Base-by-base conservation (phyloP, 1,284 basidiomycete species). In the Lentinula novae-zelandiae region DNA sequence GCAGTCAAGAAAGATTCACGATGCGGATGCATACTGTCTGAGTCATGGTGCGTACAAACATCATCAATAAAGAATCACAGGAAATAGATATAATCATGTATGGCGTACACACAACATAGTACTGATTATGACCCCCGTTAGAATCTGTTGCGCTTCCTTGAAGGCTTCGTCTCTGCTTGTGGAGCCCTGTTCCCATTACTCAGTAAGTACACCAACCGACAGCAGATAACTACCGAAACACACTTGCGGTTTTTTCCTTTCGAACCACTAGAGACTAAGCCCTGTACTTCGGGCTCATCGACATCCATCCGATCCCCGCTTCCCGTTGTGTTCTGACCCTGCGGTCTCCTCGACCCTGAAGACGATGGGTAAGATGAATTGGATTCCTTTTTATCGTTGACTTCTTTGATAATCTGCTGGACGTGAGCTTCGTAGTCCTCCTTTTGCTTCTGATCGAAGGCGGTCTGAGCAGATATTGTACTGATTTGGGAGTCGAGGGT, bases 401-500 rank as follows among this genome's bases (percentile, higher is more conserved):
- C 77, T 40, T 87, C 85, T 64, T 80, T 81, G 42, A 89, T 71
- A 12, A 72, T 79, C 8, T 68, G 67, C 62, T 79, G 75, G 15
- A 84, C 68, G 22, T 69, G 69, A 55, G 71, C 75, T 54, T 86
- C 82, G 64, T 86, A 80, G 54, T 78, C 75, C 53, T 78, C 74
- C 42, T 74, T 71, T 8, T 64, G 62, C 3, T 65, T 51, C 49
- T 77, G 76, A 9, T 69, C 68, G 2, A 70, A 69, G 1, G 72
- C 72, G 1, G 75, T 68, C 58, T 79, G 75, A 7, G 70, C 66
- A 3, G 81, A 70, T 36, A 87, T 78, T 17, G 74, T 65, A 2
- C 73, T 70, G 51, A 87, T 78, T 70, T 85, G 84, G 38, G 76
- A 71, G 67, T 82, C 81, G 12, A 82, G 73, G 2, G 79, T 78